Base-by-base conservation (phyloP, 371 early-diverging fungal genomes). In the Polyrhizophydium stewartii region DNA sequence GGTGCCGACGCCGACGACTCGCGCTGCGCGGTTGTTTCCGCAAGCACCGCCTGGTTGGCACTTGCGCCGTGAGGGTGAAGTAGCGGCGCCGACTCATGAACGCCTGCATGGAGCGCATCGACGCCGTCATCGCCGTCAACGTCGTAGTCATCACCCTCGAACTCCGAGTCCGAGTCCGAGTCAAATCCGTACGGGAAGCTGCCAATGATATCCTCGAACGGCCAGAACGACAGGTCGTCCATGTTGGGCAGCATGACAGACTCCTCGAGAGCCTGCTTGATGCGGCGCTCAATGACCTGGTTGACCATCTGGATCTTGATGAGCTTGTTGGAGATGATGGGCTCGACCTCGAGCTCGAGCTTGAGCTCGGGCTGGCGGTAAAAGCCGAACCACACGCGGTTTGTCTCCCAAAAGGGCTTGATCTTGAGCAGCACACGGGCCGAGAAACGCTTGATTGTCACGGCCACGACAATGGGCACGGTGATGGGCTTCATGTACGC, bases 311-410 rank as follows among this genome's bases (percentile, higher is more conserved):
- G 83, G 51, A 90, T 85, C 47, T 86, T 88, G 59, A 94, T 82
- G 24, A 89, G 82, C 60, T 89, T 91, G 59, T 92, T 91, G 68
- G 87, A 89, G 2, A 94, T 89, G 33, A 93, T 82, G 2, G 96
- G 96, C 58, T 91, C 90, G 17, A 94, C 87, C 35, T 76, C 65
- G 21, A 76, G 60, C 50, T 80, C 79, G 68, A 93, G 82, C 47
- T 89, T 83, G 73, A 95, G 81, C 32, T 82, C 77, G 0, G 95
- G 95, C 61, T 86, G 89, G n/a, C 62, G 60, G 64, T 90, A 85
- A 56, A 95, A 90, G 0, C 91, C 96, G 59, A 91, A 71, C 96
- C 96, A 95, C 56, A 93, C 75, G 6, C 96, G 82, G 63, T 93
- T 92, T 10, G 90, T 84, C 2, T 94, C 93, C 21, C 68, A 71